phyloP scores from a whole-genome alignment of 2,329 filamentous ascomycete species.

The Alternaria ethzedia region DNA sequence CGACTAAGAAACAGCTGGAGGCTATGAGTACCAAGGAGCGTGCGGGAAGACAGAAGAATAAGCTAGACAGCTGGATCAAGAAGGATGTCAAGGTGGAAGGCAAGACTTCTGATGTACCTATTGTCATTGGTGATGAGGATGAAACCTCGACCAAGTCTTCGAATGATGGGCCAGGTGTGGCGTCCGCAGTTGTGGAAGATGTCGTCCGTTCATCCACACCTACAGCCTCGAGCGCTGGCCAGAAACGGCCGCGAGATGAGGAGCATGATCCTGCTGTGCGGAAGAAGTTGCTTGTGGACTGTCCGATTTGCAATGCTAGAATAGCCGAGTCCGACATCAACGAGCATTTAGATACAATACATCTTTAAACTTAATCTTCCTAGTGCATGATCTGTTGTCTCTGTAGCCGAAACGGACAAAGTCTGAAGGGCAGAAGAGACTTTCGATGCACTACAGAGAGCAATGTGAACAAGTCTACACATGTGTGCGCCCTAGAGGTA shows the following conservation, averaged over 20 bases:
- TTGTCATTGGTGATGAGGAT: constrained; percentile 15
- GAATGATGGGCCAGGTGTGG: constrained; percentile 14
- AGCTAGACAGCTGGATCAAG: constrained; percentile 51
- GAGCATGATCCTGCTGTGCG: constrained; percentile 17
- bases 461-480: neutral
- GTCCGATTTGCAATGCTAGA: constrained; percentile 47
- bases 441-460: neutral
- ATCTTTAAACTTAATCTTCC: constrained; percentile 12
- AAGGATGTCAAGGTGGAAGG: constrained; percentile 13
- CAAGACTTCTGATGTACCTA: constrained; percentile 13
- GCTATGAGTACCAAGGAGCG: constrained; percentile 49
- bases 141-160: constrained; percentile 4
- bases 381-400: neutral
- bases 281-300: constrained; percentile 40
- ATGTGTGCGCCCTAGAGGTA: neutral
- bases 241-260: constrained; percentile 27
- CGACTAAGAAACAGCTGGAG: constrained; percentile 51
- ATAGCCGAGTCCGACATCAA: constrained; percentile 47
- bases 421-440: neutral
- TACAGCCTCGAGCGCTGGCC: constrained; percentile 8
- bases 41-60: constrained; percentile 54
- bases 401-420: accelerated
- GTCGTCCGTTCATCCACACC: neutral
- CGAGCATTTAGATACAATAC: constrained; percentile 48
- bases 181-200: constrained; percentile 9